Conservation (phyloP, 2,329 filamentous ascomycete species). For the Colletotrichum sp. region DNA sequence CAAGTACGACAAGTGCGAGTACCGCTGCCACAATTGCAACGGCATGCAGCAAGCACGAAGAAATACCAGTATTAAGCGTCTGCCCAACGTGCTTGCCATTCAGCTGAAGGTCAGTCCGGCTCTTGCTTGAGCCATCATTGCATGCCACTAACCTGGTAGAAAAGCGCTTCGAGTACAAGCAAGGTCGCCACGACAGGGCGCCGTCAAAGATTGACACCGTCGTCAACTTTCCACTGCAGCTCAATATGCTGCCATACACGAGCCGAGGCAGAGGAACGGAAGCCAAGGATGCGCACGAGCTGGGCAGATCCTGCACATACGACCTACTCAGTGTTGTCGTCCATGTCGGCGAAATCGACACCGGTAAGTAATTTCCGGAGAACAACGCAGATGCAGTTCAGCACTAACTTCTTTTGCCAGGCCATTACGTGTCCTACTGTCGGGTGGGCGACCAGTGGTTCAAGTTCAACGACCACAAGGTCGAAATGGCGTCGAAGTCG, state of each 20-base stretch:
- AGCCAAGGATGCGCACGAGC: slow-evolving; percentile 55
- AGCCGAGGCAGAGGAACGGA: slow-evolving; percentile 64
- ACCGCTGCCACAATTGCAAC: slow-evolving; percentile 83
- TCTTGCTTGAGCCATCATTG: not conserved
- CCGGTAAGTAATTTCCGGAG: slow-evolving; percentile 72
- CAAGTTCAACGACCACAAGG: slow-evolving; percentile 93
- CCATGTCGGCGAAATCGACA: slow-evolving; percentile 91
- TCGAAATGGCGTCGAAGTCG: slow-evolving; percentile 81
- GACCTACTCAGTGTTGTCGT: slow-evolving; percentile 90
- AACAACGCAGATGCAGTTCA: not conserved
- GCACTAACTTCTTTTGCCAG: slow-evolving; percentile 25
- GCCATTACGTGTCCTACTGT: slow-evolving; percentile 89
- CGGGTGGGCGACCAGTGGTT: slow-evolving; percentile 91
- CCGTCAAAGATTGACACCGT: slow-evolving; percentile 88
- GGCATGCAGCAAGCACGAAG: slow-evolving; percentile 81
- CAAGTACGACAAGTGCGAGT: slow-evolving; percentile 85
- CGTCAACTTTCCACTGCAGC: slow-evolving; percentile 82
- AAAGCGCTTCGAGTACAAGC: slow-evolving; percentile 76
- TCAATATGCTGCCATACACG: slow-evolving; percentile 92
- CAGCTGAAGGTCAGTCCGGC: slow-evolving; percentile 77
- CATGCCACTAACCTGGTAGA: slow-evolving; percentile 2
- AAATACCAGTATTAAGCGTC: slow-evolving; percentile 80
- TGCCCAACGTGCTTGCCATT: slow-evolving; percentile 89
- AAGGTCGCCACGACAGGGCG: slow-evolving; percentile 66
- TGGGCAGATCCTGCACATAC: slow-evolving; percentile 75